Conservation (phyloP, 495 filamentous ascomycete species). For the Neurospora terricola region DNA sequence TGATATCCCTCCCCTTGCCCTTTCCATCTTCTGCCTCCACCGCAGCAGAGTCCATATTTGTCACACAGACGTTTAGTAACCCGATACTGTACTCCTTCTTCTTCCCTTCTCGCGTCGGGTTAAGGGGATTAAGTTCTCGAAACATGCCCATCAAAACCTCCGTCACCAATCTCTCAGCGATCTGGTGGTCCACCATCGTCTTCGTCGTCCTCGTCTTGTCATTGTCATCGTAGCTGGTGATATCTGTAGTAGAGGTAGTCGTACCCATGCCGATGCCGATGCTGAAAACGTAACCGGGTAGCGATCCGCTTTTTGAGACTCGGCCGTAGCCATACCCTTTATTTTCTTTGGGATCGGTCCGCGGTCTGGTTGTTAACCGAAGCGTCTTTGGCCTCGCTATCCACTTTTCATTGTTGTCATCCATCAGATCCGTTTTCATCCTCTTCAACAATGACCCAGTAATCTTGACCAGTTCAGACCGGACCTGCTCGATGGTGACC, state of each 20-base stretch:
- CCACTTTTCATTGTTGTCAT: slow-evolving; percentile 26
- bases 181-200: no score
- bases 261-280: no score
- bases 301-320: slow-evolving; percentile 45
- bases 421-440: slow-evolving; percentile 67
- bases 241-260: no score
- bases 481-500: slow-evolving; percentile 47
- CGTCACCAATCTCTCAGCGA: no score
- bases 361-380: slow-evolving; percentile 64
- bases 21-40: slow-evolving; percentile 6
- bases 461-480: slow-evolving; percentile 51
- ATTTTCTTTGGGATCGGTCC: slow-evolving; percentile 27
- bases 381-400: slow-evolving; percentile 46
- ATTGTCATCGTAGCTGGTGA: no score
- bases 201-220: no score
- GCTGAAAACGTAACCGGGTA: slow-evolving; percentile 61
- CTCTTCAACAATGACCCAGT: slow-evolving; percentile 61
- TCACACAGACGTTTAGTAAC: slow-evolving; percentile 76
- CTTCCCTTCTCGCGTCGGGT: no score
- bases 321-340: slow-evolving; percentile 38
- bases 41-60: slow-evolving; percentile 59
- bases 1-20: slow-evolving; percentile 41
- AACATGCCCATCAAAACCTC: no score
- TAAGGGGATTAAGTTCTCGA: no score
- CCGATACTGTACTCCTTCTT: slow-evolving; percentile 50